These are phyloP conservation scores for Spiraea crenata DNA, from an alignment of 331 rosid species.

Conservation along the genomic window DNA sequence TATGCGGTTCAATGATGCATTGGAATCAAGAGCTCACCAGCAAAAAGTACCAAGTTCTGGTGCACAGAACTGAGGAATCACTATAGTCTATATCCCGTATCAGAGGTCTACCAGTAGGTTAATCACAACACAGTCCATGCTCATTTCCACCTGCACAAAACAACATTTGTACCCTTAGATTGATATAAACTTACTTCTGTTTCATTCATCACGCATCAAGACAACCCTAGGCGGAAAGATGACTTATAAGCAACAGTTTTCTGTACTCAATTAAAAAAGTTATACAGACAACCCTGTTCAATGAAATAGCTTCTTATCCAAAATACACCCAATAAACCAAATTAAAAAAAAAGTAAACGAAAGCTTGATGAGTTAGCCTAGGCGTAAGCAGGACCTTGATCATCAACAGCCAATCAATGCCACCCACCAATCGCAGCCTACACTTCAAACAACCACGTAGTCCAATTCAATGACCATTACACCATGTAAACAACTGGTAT, in stretches of 20 bases:
- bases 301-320: neutral
- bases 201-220: neutral
- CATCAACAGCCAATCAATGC: constrained; percentile 99
- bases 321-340: neutral
- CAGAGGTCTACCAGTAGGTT: constrained; percentile 71
- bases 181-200: neutral
- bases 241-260: neutral
- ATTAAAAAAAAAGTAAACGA: neutral
- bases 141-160: constrained; percentile 84
- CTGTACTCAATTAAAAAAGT: neutral
- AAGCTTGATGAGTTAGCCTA: constrained; percentile 60
- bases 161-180: constrained; percentile 5
- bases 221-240: neutral
- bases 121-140: constrained; percentile 98
- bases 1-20: neutral
- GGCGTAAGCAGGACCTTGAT: constrained; percentile 92
- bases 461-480: neutral
- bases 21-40: constrained; percentile 47
- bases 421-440: constrained; percentile 99
- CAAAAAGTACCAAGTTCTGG: constrained; percentile 73
- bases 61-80: constrained; percentile 93
- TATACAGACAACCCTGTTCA: neutral
- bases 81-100: constrained; percentile 66
- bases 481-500: constrained; percentile 81
- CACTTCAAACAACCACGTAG: constrained; percentile 12